Evolutionary conservation across 192 early-diverging fungal species (phyloP).

Genomic region (Backusella psychrophila): DNA sequence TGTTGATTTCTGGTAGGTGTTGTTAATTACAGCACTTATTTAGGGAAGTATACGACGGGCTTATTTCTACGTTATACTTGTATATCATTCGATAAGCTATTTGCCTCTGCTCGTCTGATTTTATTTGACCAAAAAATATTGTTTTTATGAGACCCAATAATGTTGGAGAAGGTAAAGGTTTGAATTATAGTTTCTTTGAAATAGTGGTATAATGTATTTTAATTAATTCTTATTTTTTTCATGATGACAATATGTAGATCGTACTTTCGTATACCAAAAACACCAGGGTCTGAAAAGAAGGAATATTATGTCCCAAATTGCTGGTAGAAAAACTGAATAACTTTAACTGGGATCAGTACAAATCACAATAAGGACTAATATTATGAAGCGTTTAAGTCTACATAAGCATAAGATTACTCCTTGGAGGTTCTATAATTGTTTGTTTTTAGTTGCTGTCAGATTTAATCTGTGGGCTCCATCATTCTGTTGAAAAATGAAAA

Average conservation of each 20-base stretch:
- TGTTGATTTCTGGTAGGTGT: background rate
- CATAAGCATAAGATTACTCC: background rate
- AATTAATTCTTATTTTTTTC: background rate
- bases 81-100: background rate
- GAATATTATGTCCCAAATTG: background rate
- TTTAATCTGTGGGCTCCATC: background rate
- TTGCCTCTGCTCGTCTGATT: background rate
- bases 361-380: background rate
- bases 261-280: background rate
- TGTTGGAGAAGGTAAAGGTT: background rate
- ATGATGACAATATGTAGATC: background rate
- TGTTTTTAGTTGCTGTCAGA: background rate
- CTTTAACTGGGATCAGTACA: background rate
- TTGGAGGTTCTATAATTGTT: background rate
- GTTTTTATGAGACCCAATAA: background rate
- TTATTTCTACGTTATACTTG: background rate
- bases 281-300: background rate
- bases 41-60: background rate
- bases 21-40: background rate
- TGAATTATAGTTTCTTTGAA: background rate
- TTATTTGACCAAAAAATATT: background rate
- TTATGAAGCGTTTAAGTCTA: background rate
- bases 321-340: background rate
- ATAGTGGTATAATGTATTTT: background rate
- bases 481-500: conserved; percentile 5